Percentiles rank a stretch among this genome's conserved stretches.
These are phyloP conservation scores for Chimonanthus praecox DNA, from an alignment of 164 flowering plant species.

Conservation along the genomic window DNA sequence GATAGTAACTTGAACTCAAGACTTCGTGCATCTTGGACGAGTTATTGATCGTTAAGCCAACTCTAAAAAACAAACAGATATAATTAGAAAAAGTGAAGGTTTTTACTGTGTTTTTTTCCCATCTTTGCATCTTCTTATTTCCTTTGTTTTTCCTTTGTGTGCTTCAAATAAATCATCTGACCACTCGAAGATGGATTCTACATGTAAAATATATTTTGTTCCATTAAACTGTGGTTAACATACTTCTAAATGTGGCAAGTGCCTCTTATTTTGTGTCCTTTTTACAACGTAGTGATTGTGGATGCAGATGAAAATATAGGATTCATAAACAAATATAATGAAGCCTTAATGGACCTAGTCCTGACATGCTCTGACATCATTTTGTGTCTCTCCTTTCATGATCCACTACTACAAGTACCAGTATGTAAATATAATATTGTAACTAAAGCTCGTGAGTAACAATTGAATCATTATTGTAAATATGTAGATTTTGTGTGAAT, in stretches of 20 bases:
- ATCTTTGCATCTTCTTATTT: no score
- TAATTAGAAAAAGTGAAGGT: no score
- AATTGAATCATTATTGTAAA: no score
- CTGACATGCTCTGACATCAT: conserved; percentile 76
- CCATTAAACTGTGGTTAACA: not conserved
- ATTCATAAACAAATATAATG: conserved; percentile 39
- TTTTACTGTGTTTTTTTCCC: no score
- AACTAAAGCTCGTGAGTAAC: no score
- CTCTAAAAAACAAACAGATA: no score
- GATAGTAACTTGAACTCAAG: no score
- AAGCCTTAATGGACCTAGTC: conserved; percentile 48
- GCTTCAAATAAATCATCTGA: not conserved
- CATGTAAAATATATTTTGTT: not conserved
- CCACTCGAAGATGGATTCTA: not conserved
- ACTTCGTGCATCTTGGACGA: no score
- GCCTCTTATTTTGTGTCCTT: not conserved
- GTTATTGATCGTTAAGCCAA: no score
- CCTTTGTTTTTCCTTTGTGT: no score
- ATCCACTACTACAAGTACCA: conserved; percentile 59
- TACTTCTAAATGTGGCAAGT: not conserved
- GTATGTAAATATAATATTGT: conserved; percentile 27
- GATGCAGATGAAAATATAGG: conserved; percentile 44
- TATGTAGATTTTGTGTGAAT: no score
- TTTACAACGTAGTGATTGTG: not conserved
- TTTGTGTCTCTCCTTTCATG: conserved; percentile 57